Evolutionary conservation across 2,329 filamentous ascomycete genomes (phyloP).

Genomic region (Beauveria bassiana): DNA sequence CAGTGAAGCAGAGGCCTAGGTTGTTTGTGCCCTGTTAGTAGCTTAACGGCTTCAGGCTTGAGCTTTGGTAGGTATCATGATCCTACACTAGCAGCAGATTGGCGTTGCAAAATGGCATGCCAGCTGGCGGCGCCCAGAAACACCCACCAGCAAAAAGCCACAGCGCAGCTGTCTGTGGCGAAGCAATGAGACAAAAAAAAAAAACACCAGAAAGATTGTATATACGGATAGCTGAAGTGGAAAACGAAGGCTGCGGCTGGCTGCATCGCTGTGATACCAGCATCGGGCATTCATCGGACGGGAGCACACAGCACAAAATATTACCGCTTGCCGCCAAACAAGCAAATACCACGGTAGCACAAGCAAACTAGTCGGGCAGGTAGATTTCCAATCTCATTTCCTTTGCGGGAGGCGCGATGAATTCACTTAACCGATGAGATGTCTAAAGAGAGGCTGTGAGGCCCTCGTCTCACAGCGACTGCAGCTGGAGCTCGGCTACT

Average conservation of each 20-base stretch:
- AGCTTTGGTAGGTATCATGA: too few relatives aligned
- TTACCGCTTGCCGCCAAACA: neutral
- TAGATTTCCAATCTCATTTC: too few relatives aligned
- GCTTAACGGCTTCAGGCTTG: too few relatives aligned
- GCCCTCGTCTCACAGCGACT: neutral
- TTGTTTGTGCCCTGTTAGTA: too few relatives aligned
- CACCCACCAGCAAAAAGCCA: neutral
- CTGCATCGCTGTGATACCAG: neutral
- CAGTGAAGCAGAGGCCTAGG: neutral
- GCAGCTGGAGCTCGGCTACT: neutral
- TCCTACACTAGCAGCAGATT: too few relatives aligned
- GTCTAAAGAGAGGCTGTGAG: too few relatives aligned
- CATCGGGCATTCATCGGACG: neutral
- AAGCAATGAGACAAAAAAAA: neutral
- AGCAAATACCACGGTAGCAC: neutral
- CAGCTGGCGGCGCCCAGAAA: too few relatives aligned
- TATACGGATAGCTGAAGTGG: neutral
- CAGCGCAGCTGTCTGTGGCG: slow-evolving; percentile 1
- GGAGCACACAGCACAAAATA: neutral
- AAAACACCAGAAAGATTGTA: neutral
- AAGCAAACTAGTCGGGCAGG: neutral
- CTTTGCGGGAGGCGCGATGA: too few relatives aligned
- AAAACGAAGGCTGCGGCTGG: neutral
- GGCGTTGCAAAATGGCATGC: too few relatives aligned
- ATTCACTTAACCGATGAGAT: neutral